Conservation (phyloP, 192 early-diverging fungal genomes). For the Coemansia asiatica region DNA sequence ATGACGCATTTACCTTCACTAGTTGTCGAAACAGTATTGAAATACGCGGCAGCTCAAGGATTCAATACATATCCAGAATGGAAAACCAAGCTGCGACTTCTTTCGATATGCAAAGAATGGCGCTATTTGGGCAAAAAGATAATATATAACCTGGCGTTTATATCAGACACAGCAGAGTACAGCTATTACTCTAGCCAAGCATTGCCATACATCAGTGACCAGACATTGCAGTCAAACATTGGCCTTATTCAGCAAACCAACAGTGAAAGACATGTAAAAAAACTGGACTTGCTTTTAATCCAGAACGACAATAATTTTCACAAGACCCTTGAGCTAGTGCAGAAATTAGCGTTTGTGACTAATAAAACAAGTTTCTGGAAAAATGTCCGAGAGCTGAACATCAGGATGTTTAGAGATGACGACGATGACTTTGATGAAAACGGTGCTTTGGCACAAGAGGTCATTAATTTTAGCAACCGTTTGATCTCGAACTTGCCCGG, state of each 20-base stretch:
- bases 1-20: not conserved
- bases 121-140: not conserved
- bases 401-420: not conserved
- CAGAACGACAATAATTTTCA: not conserved
- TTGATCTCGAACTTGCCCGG: not conserved
- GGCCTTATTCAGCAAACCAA: not conserved
- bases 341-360: not conserved
- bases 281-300: not conserved
- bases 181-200: not conserved
- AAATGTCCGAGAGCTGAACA: not conserved
- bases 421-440: not conserved
- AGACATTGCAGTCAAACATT: conserved; percentile 1
- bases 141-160: not conserved
- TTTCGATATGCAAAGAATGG: not conserved
- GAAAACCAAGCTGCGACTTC: not conserved
- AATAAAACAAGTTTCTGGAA: not conserved
- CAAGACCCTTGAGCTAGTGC: not conserved
- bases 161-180: not conserved
- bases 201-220: not conserved
- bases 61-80: not conserved
- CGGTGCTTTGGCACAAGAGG: not conserved
- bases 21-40: not conserved
- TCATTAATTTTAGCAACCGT: not conserved
- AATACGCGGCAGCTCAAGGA: not conserved
- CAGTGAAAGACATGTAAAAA: not conserved